phyloP scores from a whole-genome alignment of 352 stramenopile species.

The Phytophthora idaei region DNA sequence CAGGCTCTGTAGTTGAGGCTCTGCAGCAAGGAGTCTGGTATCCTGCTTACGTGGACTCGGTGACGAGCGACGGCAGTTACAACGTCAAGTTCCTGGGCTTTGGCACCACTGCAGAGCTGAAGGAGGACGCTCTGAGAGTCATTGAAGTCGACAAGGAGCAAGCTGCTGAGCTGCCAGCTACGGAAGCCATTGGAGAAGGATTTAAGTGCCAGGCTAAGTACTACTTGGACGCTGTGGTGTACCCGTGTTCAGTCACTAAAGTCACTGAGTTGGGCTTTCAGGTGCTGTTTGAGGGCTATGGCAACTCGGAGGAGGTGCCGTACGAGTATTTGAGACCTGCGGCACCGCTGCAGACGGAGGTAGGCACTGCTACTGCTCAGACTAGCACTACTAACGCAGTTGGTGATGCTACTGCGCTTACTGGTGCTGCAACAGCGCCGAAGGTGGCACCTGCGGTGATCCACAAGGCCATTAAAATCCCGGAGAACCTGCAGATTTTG shows the following conservation, averaged over 20 bases:
- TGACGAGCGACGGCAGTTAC: conserved; percentile 58
- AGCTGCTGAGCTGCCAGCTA: conserved; percentile 36
- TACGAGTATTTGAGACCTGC: conserved; percentile 82
- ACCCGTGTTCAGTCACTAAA: conserved; percentile 69
- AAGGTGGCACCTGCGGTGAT: conserved; percentile 53
- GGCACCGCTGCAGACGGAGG: conserved; percentile 4
- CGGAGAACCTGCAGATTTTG: conserved; percentile 83
- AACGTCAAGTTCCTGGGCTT: conserved; percentile 83
- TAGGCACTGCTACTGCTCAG: conserved; percentile 19
- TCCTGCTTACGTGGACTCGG: conserved; percentile 63
- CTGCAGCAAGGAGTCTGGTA: conserved; percentile 75
- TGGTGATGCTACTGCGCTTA: conserved; percentile 18
- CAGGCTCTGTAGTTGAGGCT: conserved; percentile 62
- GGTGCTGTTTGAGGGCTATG: conserved; percentile 89
- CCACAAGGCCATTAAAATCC: conserved; percentile 84
- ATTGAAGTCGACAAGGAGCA: conserved; percentile 44
- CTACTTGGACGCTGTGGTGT: conserved; percentile 80
- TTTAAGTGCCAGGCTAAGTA: conserved; percentile 81
- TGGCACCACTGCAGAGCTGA: conserved; percentile 60
- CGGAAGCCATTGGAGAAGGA: conserved; percentile 53
- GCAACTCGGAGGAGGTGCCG: conserved; percentile 91
- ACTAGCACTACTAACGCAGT: conserved; percentile 25
- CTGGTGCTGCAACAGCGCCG: conserved; percentile 31
- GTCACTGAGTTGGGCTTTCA: conserved; percentile 77
- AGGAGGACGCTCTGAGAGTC: conserved; percentile 43